Conservation (phyloP, 352 stramenopile species). For the Phytophthora pseudosyringae region DNA sequence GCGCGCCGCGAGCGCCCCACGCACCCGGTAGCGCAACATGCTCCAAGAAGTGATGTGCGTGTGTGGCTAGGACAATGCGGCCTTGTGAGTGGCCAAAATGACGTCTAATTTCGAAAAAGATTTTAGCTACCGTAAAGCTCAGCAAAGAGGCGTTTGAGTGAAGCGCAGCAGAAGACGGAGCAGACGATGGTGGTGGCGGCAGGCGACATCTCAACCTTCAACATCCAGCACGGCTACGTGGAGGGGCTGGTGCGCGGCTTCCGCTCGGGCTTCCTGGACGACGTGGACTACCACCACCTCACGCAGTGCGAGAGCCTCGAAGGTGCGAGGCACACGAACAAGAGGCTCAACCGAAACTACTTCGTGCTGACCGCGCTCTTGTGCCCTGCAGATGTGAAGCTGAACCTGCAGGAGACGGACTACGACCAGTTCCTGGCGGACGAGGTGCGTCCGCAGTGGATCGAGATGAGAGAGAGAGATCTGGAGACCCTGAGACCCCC, state of each 20-base stretch:
- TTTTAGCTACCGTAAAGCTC: neutral
- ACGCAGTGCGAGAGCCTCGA: slow-evolving; percentile 92
- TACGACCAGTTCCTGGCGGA: slow-evolving; percentile 97
- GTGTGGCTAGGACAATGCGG: slow-evolving; percentile 3
- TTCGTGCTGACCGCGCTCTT: slow-evolving; percentile 3
- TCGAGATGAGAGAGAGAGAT: neutral
- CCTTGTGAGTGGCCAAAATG: slow-evolving; percentile 3
- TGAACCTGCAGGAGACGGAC: slow-evolving; percentile 99
- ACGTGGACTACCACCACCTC: slow-evolving; percentile 92
- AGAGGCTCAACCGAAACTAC: neutral
- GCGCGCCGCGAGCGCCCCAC: slow-evolving; percentile 16
- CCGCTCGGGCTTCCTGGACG: slow-evolving; percentile 89
- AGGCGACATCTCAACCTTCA: slow-evolving; percentile 95
- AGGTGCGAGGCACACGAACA: slow-evolving; percentile 45
- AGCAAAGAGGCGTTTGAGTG: neutral
- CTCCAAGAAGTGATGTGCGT: neutral
- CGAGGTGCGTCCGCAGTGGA: slow-evolving; percentile 57
- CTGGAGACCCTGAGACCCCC: neutral
- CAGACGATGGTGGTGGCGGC: slow-evolving; percentile 63
- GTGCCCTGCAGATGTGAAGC: slow-evolving; percentile 74
- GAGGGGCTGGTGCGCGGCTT: slow-evolving; percentile 98
- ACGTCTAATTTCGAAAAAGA: slow-evolving; percentile 12
- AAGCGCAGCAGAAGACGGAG: neutral
- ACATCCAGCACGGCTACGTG: slow-evolving; percentile 98
- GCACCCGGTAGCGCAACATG: slow-evolving; percentile 33